Evolutionary conservation across 768 basidiomycete genomes (phyloP), one percentile per base, ranked within the genome.

Genomic region (Trametes coccinea): DNA sequence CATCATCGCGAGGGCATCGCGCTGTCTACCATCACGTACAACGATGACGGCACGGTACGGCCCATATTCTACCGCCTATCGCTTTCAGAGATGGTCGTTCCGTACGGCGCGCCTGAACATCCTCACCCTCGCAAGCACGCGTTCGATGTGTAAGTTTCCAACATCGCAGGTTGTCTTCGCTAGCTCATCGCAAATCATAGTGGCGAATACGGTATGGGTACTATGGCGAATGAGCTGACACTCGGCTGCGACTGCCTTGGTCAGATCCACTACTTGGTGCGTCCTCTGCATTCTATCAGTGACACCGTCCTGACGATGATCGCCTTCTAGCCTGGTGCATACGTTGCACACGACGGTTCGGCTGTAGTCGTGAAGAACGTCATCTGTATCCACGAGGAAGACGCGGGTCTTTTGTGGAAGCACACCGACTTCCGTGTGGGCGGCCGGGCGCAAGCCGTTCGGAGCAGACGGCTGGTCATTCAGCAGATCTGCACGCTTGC

Each of bases 341-440:
- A 79, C 70, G 84, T 90, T 17, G 82, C 81, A 29, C 85, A 93
- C 72, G 80, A 85, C 49, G 94, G 94, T 16, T 80, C 79, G 31
- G 82, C 92, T 0, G 78, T 87, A 45, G 73, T 85, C 13, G 85
- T 96, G 68, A 87, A 94, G 77, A 90, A 93, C 68, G 92, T 83
- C 4, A 90, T 97, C 52, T 97, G 94, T 75, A 95, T 97, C 61
- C 94, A 95, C 66, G 94, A 95, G 72, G 93, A 95, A 72, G 93
- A 96, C 67, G 84, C 85, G 17, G 93, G 93, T 51, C 81, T 94
- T 13, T 79, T 94, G 9, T 93, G 90, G 90, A 94, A 95, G 72
- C 94, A 97, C 74, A 89, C 88, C 47, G 94, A 97, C 72, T 97
- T 86, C 76, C 87, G 95, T 62, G 82, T 86, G 10, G 88, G 88